Base-by-base conservation (phyloP, 1,284 basidiomycete genomes). In the Cronartium quercuum region DNA sequence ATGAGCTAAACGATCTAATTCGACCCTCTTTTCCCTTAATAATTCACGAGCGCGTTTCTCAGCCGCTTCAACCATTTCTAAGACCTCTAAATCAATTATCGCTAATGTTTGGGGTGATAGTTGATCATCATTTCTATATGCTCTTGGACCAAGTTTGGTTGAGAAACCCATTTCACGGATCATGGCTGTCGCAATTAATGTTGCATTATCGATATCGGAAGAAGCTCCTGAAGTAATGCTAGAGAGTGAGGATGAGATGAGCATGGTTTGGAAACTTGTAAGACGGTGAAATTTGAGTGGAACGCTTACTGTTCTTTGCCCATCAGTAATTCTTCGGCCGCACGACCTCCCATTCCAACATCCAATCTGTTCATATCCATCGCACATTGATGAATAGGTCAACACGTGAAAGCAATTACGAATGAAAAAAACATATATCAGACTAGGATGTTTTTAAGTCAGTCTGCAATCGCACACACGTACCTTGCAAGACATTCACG, bases 91-190 rank as follows among this genome's bases (percentile, higher is more conserved):
- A 51, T 81, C 80, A 41, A 81, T 80, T n/a, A 76, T 44, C 1
- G 76, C 73, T 34, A 77, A 70, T 57, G 80, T 81, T 41, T 77
- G 68, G 6, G 77, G 76, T 29, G 77, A 76, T 13, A 76, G 41
- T 35, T 77, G 76, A 24, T 66, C 58, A 24, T 80, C 79, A 5
- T 57, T 47, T 76, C 76, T 5, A 77, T 61, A 44, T 77, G 73
- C 66, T 77, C 76, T 15, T 3, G 78, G 78, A 9, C 78, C 80
- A 51, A 79, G 57, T 24, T 63, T 57, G 38, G 77, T 70, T 37
- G 92, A 94, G 82, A 91, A 95, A 1, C 94, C 94, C 87, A 89
- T 90, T 79, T 88, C 76, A n/a, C 91, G 89, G 78, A 97, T 91
- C 93, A 96, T 95, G 34, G 86, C 83, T n/a, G 87, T 86, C 6